Evolutionary conservation across 1,284 basidiomycete genomes (phyloP), one percentile per base, ranked within the genome.

Genomic region (Rhodotorula glutinis): DNA sequence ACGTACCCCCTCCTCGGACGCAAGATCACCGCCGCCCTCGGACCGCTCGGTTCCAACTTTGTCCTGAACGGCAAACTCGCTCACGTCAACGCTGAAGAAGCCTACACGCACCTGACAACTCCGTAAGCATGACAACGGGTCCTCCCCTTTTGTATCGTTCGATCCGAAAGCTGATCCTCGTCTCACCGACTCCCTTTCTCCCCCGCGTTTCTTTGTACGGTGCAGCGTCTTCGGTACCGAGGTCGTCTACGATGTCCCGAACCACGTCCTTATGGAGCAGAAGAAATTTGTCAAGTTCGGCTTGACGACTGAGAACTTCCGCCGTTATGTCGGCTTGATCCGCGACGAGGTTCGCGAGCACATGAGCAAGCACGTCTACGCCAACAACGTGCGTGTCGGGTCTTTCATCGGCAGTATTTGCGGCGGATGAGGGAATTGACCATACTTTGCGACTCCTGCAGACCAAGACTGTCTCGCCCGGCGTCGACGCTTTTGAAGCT

Each of bases 261-360:
- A 98, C 79, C 89, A 93, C 63, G 83, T 92, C 60, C 88, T 99
- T 78, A 98, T 99, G 95, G 94, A 99, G 78, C 96, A 99, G 80
- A 99, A 99, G 84, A 91, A 90, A 79, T 97, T 98, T 74, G 82
- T 82, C 71, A 81, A 80, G 61, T 88, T 92, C 73, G 94, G 95
- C 52, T 85, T 99, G 14, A 90, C 92, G 13, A 86, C 85, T 27
- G 95, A 98, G 43, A 95, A 96, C 78, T 88, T 99, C 80, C 86
- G 88, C 47, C 84, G 86, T 52, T 98, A 99, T 77, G 89, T 96
- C 46, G 86, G 87, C 61, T 89, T 97, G 86, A 92, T 99, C 74
- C 87, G 88, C 67, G 82, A 89, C 47, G 94, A 97, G 79, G 87
- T 74, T 2, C 38, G 70, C 30, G 63, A 30, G 40, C 74, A 77